Base-by-base conservation (phyloP, 176 grass and related monocot species). In the Cocos nucifera region DNA sequence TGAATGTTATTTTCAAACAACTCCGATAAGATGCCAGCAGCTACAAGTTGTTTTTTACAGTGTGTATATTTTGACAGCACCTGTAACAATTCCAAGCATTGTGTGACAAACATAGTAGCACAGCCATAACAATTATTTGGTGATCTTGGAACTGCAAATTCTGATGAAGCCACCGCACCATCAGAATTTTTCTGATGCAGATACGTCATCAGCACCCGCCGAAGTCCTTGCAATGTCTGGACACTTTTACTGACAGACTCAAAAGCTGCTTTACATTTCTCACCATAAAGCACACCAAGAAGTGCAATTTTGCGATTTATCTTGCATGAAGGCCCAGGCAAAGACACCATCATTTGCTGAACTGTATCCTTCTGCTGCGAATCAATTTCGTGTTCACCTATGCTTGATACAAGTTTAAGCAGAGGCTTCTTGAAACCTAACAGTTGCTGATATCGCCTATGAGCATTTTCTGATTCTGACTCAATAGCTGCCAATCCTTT, bases 321-420 rank as follows among this genome's bases (percentile, higher is more conserved):
- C 73, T 97, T 97, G 73, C 83, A 85, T 63, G 92, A 90, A 48
- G 92, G 92, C 51, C 92, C 92, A 75, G 92, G 86, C 53, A 96
- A 79, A 66, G 92, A 96, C n/a, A 96, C 86, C 83, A 96, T 90
- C 92, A 96, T 96, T 79, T 96, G 92, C 73, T 96, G 92, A 28
- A 96, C 83, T 56, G 86, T 89, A 81, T 96, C 87, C 69, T 96
- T 96, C 62, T 96, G 92, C 73, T 96, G 87, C 21, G 83, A 80
- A 81, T 96, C 92, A 67, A 88, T 79, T 61, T 96, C 92, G 59
- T 90, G 83, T 74, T 96, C 92, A 60, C 92, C 92, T 66, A 96
- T 90, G 75, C 87, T 96, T 50, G 86, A 90, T 69, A 96, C 92
- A 63, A 96, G 78, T 70, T 96, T 96, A 54, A 96, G 83, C 9